Evolutionary conservation across 2,329 filamentous ascomycete species (phyloP).

Genomic region (Sphaerulina musiva): DNA sequence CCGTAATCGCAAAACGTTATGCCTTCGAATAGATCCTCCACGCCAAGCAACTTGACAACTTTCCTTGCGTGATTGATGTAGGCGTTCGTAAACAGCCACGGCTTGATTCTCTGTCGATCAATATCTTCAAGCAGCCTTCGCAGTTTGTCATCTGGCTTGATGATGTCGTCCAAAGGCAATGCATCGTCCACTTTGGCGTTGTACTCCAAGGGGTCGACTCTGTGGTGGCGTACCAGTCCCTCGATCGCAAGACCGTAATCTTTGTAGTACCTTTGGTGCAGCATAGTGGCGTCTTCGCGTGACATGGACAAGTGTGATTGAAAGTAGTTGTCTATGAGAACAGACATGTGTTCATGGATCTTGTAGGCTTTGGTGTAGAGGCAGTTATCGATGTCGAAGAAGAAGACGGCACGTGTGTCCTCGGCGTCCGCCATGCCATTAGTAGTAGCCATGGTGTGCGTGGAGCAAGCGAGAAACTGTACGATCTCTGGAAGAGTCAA

Average conservation of each 20-base stretch:
- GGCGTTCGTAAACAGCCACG: conserved; percentile 96
- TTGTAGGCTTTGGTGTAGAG: conserved; percentile 73
- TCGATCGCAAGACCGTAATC: conserved; percentile 97
- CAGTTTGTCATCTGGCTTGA: conserved; percentile 70
- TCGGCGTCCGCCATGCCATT: conserved; percentile 5
- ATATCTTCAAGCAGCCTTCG: conserved; percentile 73
- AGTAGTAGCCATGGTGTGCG: conserved; percentile 2
- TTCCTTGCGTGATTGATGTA: conserved; percentile 81
- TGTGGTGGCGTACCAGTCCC: conserved; percentile 85
- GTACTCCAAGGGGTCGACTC: conserved; percentile 92
- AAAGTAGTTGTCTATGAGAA: conserved; percentile 66
- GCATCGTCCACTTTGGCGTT: conserved; percentile 94
- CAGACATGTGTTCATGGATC: conserved; percentile 82
- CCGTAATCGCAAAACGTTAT: conserved; percentile 92
- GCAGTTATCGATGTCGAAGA: conserved; percentile 98
- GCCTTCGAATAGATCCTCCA: conserved; percentile 89
- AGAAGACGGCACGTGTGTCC: conserved; percentile 47
- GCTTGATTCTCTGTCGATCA: conserved; percentile 72
- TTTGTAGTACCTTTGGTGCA: conserved; percentile 89
- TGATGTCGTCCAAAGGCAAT: conserved; percentile 74
- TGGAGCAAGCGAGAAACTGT: neutral
- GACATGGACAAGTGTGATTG: conserved; percentile 65
- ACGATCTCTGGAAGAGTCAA: neutral
- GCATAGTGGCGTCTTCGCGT: conserved; percentile 69
- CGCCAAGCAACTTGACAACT: conserved; percentile 70